A percentile compares a stretch with the other conserved stretches of the same genome.
Evolutionary conservation across 768 basidiomycete genomes (phyloP).

Genomic region (Gloeopeniophorella convolvens): DNA sequence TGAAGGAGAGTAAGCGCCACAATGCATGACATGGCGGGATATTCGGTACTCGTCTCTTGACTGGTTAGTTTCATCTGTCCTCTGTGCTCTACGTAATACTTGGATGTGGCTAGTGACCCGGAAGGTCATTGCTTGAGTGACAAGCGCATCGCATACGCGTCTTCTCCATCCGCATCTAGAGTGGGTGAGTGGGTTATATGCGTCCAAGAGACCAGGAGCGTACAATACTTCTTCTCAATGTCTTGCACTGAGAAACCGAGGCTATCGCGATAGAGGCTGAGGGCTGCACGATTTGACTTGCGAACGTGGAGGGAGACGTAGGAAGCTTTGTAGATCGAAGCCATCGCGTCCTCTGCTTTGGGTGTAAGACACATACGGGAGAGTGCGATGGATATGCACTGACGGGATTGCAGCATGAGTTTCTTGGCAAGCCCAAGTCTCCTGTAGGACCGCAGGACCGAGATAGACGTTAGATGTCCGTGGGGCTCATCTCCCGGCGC

Average conservation of each 20-base stretch:
- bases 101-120: too few species aligned
- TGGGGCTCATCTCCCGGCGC: slow-evolving; percentile 59
- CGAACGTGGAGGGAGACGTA: slow-evolving; percentile 89
- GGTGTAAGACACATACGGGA: neutral
- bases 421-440: slow-evolving; percentile 92
- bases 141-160: slow-evolving; percentile 87
- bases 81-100: neutral
- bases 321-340: slow-evolving; percentile 72
- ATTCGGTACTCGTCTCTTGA: neutral
- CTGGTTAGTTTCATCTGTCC: neutral
- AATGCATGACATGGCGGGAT: neutral
- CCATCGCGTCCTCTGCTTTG: slow-evolving; percentile 81
- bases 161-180: slow-evolving; percentile 89
- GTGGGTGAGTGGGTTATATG: slow-evolving; percentile 8
- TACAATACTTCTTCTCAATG: slow-evolving; percentile 89
- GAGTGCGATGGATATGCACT: slow-evolving; percentile 27
- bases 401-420: slow-evolving; percentile 89
- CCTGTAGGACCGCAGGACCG: slow-evolving; percentile 83
- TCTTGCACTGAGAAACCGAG: slow-evolving; percentile 83
- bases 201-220: slow-evolving; percentile 32
- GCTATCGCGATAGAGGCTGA: slow-evolving; percentile 81
- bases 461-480: slow-evolving; percentile 96
- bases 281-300: slow-evolving; percentile 90
- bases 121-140: slow-evolving; percentile 39
- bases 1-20: slow-evolving; percentile 2